Conservation (phyloP, 176 grass and related monocot genomes). For the Bolboschoenus planiculmis region DNA sequence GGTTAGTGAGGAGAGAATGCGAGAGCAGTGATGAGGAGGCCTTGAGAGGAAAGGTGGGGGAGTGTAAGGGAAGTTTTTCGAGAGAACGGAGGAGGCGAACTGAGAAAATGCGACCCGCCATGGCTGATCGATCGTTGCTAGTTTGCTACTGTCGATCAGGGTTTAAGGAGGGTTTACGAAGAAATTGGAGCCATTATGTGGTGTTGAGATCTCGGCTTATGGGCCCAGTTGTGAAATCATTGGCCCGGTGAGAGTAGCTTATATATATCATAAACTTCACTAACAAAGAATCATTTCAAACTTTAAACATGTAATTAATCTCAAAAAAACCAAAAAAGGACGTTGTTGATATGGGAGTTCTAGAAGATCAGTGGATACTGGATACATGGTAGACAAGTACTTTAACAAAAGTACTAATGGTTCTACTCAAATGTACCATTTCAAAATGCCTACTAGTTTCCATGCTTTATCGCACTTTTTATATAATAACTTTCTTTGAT, state of each 20-base stretch:
- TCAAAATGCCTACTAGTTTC: background rate
- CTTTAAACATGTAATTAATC: background rate
- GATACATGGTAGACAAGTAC: background rate
- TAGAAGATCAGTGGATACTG: background rate
- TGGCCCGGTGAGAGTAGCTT: background rate
- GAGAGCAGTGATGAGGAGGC: slow-evolving; percentile 16
- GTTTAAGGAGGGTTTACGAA: slow-evolving; percentile 58
- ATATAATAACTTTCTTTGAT: no score
- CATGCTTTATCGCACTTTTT: background rate
- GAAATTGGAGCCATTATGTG: background rate
- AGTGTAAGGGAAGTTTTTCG: background rate
- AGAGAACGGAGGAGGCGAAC: slow-evolving; percentile 17
- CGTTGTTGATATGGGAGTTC: background rate
- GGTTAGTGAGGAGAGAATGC: background rate
- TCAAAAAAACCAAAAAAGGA: background rate
- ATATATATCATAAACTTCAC: background rate
- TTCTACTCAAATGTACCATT: background rate
- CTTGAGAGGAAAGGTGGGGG: background rate
- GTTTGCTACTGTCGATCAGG: background rate
- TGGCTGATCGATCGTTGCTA: slow-evolving; percentile 1
- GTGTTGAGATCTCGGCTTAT: background rate
- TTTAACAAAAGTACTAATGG: no score
- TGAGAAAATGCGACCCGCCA: slow-evolving; percentile 26
- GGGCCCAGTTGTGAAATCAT: background rate
- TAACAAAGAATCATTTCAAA: background rate